Evolutionary conservation across 148 eudicot genomes (phyloP).

Genomic region (Diospyros lotus): DNA sequence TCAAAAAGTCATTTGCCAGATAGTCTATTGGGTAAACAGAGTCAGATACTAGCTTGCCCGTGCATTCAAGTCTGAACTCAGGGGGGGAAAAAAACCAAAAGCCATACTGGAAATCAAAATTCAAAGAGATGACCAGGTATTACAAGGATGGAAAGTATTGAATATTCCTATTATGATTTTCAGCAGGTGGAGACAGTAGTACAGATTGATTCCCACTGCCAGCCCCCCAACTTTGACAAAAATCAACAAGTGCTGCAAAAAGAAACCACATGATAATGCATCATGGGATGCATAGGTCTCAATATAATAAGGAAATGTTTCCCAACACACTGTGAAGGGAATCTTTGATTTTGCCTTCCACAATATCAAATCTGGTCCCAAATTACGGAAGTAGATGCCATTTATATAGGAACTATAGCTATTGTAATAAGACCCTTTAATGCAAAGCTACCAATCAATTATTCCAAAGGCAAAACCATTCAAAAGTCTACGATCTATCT

Average conservation of each 20-base stretch:
- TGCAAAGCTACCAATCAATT: background rate
- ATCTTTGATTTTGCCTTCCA: constrained; percentile 8
- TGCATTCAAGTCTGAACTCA: too few species aligned
- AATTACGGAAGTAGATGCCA: background rate
- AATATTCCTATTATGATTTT: background rate
- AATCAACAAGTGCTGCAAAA: background rate
- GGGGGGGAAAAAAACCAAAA: too few species aligned
- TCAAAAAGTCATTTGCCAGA: too few species aligned
- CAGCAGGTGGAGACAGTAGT: constrained; percentile 5
- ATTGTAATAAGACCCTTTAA: background rate
- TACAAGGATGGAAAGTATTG: constrained; percentile 3
- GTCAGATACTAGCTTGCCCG: too few species aligned
- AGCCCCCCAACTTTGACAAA: constrained; percentile 12
- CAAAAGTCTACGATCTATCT: background rate
- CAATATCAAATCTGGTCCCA: background rate
- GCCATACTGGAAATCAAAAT: background rate
- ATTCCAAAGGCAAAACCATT: background rate
- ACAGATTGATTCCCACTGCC: constrained; percentile 3
- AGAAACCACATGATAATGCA: background rate
- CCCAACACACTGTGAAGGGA: background rate
- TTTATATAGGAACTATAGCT: background rate
- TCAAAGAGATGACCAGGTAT: background rate
- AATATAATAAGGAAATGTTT: background rate
- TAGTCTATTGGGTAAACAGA: too few species aligned
- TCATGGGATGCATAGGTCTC: background rate